phyloP scores from a whole-genome alignment of 192 early-diverging fungal species.

The Podila minutissima region DNA sequence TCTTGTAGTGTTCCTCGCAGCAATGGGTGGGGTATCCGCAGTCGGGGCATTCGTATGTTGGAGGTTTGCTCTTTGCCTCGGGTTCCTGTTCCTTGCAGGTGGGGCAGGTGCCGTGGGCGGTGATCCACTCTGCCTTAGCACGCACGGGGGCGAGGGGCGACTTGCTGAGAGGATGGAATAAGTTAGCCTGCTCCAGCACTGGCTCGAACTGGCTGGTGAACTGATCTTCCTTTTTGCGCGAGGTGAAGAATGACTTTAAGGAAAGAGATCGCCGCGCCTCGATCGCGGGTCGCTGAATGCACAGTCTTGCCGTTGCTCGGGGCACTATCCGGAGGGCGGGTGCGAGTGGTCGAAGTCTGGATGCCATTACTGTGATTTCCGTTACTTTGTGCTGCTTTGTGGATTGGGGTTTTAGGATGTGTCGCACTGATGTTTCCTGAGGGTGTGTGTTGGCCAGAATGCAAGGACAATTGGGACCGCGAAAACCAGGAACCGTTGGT shows the following conservation, averaged over 20 bases:
- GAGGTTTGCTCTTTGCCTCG: constrained; percentile 53
- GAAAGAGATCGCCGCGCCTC: constrained; percentile 41
- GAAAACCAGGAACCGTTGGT: too few relatives aligned
- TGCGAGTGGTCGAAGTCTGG: constrained; percentile 43
- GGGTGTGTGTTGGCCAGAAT: not conserved
- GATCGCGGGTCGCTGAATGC: constrained; percentile 5
- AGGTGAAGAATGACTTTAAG: constrained; percentile 48
- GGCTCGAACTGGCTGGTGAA: constrained; percentile 51
- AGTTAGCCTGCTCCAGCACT: constrained; percentile 59
- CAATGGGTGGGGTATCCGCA: constrained; percentile 87
- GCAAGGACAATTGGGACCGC: too few relatives aligned
- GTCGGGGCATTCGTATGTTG: constrained; percentile 75
- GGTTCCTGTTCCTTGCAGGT: constrained; percentile 66
- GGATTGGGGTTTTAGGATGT: not conserved
- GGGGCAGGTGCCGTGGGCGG: constrained; percentile 72
- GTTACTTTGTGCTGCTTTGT: not conserved
- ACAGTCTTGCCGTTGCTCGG: constrained; percentile 13
- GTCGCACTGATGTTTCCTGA: constrained; percentile 1
- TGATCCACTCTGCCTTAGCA: constrained; percentile 69
- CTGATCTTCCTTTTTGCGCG: constrained; percentile 32
- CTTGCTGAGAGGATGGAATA: constrained; percentile 76
- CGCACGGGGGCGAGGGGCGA: constrained; percentile 76
- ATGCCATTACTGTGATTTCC: constrained; percentile 24
- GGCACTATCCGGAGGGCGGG: constrained; percentile 38
- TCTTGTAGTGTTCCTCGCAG: constrained; percentile 71